Percentiles rank a stretch among this genome's conserved stretches.
Conservation (phyloP, 345 rosid genomes). For the Trapa incisa region DNA sequence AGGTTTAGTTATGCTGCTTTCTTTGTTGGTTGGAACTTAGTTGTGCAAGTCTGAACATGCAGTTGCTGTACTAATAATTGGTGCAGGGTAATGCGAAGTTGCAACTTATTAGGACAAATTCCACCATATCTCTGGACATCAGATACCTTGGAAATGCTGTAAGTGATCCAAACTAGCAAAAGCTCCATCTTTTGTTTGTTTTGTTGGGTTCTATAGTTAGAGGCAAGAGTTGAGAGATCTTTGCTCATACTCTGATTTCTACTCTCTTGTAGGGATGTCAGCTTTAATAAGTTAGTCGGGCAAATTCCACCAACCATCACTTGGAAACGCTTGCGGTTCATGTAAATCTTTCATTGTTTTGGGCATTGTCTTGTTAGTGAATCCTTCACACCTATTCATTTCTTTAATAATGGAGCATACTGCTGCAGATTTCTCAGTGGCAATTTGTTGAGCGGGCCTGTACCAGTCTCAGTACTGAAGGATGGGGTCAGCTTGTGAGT, state of each 20-base stretch:
- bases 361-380: neutral
- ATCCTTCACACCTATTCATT: neutral
- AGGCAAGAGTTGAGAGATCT: neutral
- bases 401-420: neutral
- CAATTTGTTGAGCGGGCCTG: conserved; percentile 26
- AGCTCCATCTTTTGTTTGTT: neutral
- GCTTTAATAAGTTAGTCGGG: conserved; percentile 41
- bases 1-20: conserved; percentile 9
- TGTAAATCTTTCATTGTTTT: conserved; percentile 16
- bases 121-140: conserved; percentile 16
- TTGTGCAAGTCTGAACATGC: neutral
- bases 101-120: conserved; percentile 27
- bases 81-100: conserved; percentile 31
- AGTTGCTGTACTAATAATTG: neutral
- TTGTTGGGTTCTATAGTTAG: neutral
- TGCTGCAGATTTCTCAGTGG: conserved; percentile 22
- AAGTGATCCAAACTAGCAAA: neutral
- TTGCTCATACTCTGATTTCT: neutral
- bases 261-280: conserved; percentile 33
- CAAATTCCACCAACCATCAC: conserved; percentile 19
- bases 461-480: conserved; percentile 27
- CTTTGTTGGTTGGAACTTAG: neutral
- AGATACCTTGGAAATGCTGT: conserved; percentile 17
- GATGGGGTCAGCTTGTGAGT: conserved; percentile 23
- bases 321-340: conserved; percentile 13